Evolutionary conservation across 345 rosid genomes (phyloP), one percentile per base, ranked within the genome.

Genomic region (Citrus inodora): DNA sequence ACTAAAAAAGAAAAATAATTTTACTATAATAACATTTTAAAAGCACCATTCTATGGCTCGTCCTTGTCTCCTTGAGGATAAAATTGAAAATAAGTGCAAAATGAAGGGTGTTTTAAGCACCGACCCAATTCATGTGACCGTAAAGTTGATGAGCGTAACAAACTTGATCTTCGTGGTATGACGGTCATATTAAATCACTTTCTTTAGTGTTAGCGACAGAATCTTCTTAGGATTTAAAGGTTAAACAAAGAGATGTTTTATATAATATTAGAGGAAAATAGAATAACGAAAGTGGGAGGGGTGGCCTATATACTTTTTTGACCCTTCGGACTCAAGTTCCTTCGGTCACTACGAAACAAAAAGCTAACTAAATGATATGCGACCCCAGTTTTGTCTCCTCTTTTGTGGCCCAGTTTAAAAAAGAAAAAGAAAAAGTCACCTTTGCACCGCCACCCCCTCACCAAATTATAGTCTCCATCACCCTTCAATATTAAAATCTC

Each of bases 361-460:
- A 80, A 69, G 66, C 71, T n/a, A 21, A 22, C 60, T 40, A 56
- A 21, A 66, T 56, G 33, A 76, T 16, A 14, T 61, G 74, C 71
- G 80, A 21, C 80, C 71, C 38, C 35, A 7, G 19, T 14, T 13
- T 75, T 58, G 80, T 66, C 74, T 28, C 2, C 71, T 27, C 68
- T 38, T 60, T 62, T 68, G 71, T 46, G 62, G 58, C 58, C 70
- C 76, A 77, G 60, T 77, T 65, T 46, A 9, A 40, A 9, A 40
- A 40, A 46, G 13, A 10, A 0, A 42, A 46, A 11, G 1, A 10
- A 78, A 66, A 70, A 65, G 42, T 77, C 9, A 65, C 27, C 75
- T 81, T 81, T 71, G 68, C 84, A 84, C 84, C 82, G 80, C 51
- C 53, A 65, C 16, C 9, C 53, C 79, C 61, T 0, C 32, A 11